Base-by-base conservation (phyloP, 163 green algal species). In the Volvox carteri region DNA sequence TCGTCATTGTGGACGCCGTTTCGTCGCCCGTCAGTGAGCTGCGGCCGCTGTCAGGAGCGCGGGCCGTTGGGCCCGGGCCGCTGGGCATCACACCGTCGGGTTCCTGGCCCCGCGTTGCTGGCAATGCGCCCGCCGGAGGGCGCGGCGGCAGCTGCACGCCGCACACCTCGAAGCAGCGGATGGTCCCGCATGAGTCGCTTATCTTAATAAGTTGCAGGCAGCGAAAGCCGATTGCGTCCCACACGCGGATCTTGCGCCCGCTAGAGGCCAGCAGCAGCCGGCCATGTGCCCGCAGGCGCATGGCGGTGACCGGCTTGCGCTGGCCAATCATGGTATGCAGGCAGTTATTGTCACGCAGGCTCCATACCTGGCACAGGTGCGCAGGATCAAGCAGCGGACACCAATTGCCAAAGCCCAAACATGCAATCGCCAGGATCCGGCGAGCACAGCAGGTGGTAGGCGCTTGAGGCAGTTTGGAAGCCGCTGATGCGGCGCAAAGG, bases 291-390 rank as follows among this genome's bases (percentile, higher is more conserved):
- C 84, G 48, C 35, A 97, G 86, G 58, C 91, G 41, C 86, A 99
- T 91, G 30, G 92, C 60, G 35, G 96, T 95, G 42, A 99, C 95
- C 8, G 96, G 96, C 84, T 97, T 95, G 76, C 85, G 92, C 91
- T 99, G 97, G 16, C 94, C 96, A 0, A 86, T 50, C 86, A 98
- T 80, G 19, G 87, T 96, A 62, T 90, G 60, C 37, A 97, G 50
- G 91, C 92, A 96, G 58, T 86, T 86, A 79, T 95, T 95, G 56
- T 92, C 90, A 0, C 65, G 33, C 70, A 98, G 78, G 86, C 96
- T 94, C 97, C 96, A 99, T 42, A 97, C 94, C 92, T 97, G 91
- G 37, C 23, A 79, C 44, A 46, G 14, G 58, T 2, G 30, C 44
- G 35, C 92, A 19, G 28, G 28, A 65, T 65, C 54, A 23, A 65